These are phyloP conservation scores for Leccinum imitatum DNA, from an alignment of 768 basidiomycete genomes.

Conservation along the genomic window DNA sequence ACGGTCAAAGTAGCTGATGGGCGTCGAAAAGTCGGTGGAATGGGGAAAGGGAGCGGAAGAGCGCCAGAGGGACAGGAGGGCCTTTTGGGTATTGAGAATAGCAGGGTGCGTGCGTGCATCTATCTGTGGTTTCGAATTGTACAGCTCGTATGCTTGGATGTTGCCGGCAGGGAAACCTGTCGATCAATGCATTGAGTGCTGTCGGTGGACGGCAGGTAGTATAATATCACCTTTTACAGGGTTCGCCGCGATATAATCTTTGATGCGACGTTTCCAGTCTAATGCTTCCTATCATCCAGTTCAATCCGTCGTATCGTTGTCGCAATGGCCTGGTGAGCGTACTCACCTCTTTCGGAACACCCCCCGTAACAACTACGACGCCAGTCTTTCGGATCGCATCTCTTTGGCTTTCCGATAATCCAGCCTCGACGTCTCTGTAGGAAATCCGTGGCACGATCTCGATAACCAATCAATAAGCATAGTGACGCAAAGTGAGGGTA, in stretches of 20 bases:
- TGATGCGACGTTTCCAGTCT: slow-evolving; percentile 54
- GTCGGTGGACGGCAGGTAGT: neutral
- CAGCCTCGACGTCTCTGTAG: slow-evolving; percentile 44
- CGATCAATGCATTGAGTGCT: neutral
- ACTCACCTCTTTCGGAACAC: slow-evolving; percentile 50
- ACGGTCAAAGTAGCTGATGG: slow-evolving; percentile 77
- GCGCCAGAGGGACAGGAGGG: slow-evolving; percentile 61
- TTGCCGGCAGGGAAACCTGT: slow-evolving; percentile 66
- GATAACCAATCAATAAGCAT: neutral
- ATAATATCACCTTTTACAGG: slow-evolving; percentile 47
- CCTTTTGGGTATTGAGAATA: slow-evolving; percentile 54
- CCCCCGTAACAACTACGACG: slow-evolving; percentile 55
- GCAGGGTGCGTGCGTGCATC: slow-evolving; percentile 66
- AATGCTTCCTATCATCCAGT: slow-evolving; percentile 49
- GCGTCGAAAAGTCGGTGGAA: slow-evolving; percentile 48
- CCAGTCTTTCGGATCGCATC: slow-evolving; percentile 51
- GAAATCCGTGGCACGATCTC: slow-evolving; percentile 54
- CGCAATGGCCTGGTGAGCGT: slow-evolving; percentile 9
- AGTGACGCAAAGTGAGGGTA: neutral
- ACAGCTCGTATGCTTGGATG: slow-evolving; percentile 73
- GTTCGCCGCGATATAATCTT: slow-evolving; percentile 55
- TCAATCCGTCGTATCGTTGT: neutral
- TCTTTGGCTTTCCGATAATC: slow-evolving; percentile 47
- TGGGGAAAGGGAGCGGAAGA: slow-evolving; percentile 38
- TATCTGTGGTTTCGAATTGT: slow-evolving; percentile 64